Evolutionary conservation across 2,329 filamentous ascomycete genomes (phyloP).

Genomic region (Lasiodiplodia citricola): DNA sequence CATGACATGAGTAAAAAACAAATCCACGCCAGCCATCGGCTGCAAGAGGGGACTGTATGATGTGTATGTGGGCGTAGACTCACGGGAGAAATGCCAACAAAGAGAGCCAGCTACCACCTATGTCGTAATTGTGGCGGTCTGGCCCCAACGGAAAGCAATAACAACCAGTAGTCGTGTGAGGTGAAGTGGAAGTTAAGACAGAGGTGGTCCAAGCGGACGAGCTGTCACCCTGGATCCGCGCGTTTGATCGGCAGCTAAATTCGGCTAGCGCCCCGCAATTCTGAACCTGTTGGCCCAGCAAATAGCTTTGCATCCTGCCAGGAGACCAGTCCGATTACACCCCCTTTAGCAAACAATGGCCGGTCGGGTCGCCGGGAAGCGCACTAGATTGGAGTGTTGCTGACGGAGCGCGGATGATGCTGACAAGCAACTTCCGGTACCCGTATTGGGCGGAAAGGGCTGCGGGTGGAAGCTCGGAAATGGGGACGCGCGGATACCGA

Average conservation of each 20-base stretch:
- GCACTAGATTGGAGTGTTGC: not conserved
- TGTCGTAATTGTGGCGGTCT: not conserved
- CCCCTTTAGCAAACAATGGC: not conserved
- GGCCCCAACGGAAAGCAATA: not conserved
- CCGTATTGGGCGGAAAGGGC: not conserved
- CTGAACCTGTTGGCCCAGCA: constrained; percentile 1
- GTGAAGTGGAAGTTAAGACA: constrained; percentile 16
- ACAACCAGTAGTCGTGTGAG: not conserved
- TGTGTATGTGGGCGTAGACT: not conserved
- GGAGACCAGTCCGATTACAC: not conserved
- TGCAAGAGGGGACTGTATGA: not conserved
- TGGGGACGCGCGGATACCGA: constrained; percentile 1
- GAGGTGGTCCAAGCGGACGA: constrained; percentile 12
- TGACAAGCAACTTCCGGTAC: not conserved
- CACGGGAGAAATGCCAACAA: not conserved
- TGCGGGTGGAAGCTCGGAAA: not conserved
- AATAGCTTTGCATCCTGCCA: not conserved
- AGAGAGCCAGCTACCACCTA: not conserved
- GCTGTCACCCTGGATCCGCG: constrained; percentile 12
- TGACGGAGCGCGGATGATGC: constrained; percentile 8
- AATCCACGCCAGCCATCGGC: too few species aligned
- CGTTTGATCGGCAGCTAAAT: constrained; percentile 20
- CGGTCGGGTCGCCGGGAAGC: not conserved
- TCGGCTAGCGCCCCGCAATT: constrained; percentile 6
- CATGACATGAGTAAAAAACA: too few species aligned